Conservation (phyloP, 495 filamentous ascomycete genomes). For the Hyaloscypha bicolor region DNA sequence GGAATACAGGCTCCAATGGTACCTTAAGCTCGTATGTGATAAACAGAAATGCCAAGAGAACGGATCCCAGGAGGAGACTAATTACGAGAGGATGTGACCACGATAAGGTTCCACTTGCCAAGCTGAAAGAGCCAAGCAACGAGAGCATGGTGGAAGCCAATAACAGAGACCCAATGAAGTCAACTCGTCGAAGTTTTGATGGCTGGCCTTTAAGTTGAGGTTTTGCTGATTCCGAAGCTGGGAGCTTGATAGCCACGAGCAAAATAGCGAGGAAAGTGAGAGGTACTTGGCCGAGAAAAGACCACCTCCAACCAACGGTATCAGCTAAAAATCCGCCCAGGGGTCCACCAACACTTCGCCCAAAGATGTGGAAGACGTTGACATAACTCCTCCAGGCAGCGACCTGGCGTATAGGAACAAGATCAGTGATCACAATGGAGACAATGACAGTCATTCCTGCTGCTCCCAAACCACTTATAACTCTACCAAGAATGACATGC, state of each 20-base stretch:
- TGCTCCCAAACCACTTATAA: constrained; percentile 59
- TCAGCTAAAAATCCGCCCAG: constrained; percentile 67
- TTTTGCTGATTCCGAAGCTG: background rate
- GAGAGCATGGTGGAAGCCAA: constrained; percentile 38
- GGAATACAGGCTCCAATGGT: constrained; percentile 60
- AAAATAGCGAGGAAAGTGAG: constrained; percentile 17
- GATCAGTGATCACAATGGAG: constrained; percentile 66
- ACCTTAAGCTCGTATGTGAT: constrained; percentile 46
- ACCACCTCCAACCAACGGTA: constrained; percentile 64
- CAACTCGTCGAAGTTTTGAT: constrained; percentile 12
- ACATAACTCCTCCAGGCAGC: constrained; percentile 68
- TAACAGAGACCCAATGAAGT: constrained; percentile 45
- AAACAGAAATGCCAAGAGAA: constrained; percentile 50
- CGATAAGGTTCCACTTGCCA: background rate
- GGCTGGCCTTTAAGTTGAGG: constrained; percentile 10
- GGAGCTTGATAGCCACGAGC: constrained; percentile 10
- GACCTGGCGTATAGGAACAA: constrained; percentile 67
- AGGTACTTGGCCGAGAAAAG: constrained; percentile 19
- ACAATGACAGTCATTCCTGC: constrained; percentile 60
- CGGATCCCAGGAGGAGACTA: constrained; percentile 35
- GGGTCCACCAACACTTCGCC: constrained; percentile 66
- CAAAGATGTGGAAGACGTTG: constrained; percentile 64
- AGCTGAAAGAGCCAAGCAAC: background rate
- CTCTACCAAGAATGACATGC: constrained; percentile 59
- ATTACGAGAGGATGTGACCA: constrained; percentile 43